Percentiles rank a stretch among this genome's conserved stretches.
Evolutionary conservation across 768 basidiomycete genomes (phyloP).

Genomic region (Ramaria rubella): DNA sequence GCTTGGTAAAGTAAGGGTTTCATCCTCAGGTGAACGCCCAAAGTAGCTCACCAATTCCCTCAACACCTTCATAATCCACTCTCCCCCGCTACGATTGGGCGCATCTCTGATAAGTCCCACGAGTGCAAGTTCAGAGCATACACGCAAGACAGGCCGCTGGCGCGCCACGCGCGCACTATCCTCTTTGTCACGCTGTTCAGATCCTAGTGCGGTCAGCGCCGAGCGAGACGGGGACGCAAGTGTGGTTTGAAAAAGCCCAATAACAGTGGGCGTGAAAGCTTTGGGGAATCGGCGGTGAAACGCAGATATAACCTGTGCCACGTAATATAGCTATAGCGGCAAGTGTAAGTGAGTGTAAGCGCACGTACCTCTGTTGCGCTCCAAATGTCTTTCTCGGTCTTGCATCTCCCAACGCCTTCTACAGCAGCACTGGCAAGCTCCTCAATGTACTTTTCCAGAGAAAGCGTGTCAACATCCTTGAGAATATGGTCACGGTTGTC

Average conservation of each 20-base stretch:
- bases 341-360: background rate
- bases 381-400: conserved; percentile 89
- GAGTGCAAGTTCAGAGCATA: conserved; percentile 85
- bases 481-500: conserved; percentile 83
- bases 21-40: too few relatives aligned
- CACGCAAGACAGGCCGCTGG: conserved; percentile 79
- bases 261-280: conserved; percentile 67
- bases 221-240: conserved; percentile 55
- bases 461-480: conserved; percentile 86
- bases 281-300: conserved; percentile 83
- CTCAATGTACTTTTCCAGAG: conserved; percentile 93
- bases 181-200: conserved; percentile 90
- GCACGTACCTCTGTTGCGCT: conserved; percentile 79
- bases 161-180: conserved; percentile 70
- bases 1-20: conserved; percentile 35
- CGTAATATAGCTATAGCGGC: conserved; percentile 1
- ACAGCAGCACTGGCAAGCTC: conserved; percentile 84
- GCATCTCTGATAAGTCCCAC: conserved; percentile 77
- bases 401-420: conserved; percentile 82
- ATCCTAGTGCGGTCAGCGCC: conserved; percentile 46
- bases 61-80: conserved; percentile 83
- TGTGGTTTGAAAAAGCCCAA: conserved; percentile 50
- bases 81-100: conserved; percentile 64
- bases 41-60: conserved; percentile 70
- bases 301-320: conserved; percentile 70